Evolutionary conservation across 305 asterid genomes (phyloP), one percentile per base, ranked within the genome.

Genomic region (Solanum hybrid): DNA sequence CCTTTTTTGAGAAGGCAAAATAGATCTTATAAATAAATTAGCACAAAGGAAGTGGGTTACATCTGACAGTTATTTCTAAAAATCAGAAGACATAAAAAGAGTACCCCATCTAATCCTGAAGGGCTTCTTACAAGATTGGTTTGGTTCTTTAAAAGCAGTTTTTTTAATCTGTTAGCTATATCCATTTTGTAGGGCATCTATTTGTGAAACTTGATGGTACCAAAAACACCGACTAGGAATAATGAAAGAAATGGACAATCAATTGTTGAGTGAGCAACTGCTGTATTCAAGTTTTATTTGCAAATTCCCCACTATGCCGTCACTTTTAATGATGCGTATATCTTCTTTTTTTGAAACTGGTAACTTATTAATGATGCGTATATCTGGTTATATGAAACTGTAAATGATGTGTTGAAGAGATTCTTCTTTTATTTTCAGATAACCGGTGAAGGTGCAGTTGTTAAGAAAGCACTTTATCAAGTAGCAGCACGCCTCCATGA

Each of bases 401-500:
- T 87, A 65, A 82, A 31, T 72, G 89, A 73, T 29, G 20, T 68
- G 73, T 26, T 17, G 73, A 26, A 87, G 72, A 5, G 37, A 87
- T 73, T 7, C 36, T 27, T 73, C 38, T 14, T 45, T 65, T 72
- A 89, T 68, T 94, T 85, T 73, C 93, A 97, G 98, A 94, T 97
- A 89, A 93, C 90, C 32, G 99, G 99, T 70, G 98, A 96, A 89
- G 91, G 94, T n/a, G 77, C 90, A 87, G 92, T 45, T 33, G 98
- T 94, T 90, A 94, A 92, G 92, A 91, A 93, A 29, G 98, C 98
- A 22, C 96, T 97, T 73, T 94, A 91, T 92, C 97, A 93, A 90
- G 95, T 97, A 89, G 97, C 98, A 37, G 89, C 92, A 88, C 93
- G 95, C 82, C 95, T 97, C 87, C 99, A 94, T 86, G 95, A 95